These are phyloP conservation scores for Hymenoscyphus repandus DNA, from an alignment of 2,329 filamentous ascomycete species.

Conservation along the genomic window DNA sequence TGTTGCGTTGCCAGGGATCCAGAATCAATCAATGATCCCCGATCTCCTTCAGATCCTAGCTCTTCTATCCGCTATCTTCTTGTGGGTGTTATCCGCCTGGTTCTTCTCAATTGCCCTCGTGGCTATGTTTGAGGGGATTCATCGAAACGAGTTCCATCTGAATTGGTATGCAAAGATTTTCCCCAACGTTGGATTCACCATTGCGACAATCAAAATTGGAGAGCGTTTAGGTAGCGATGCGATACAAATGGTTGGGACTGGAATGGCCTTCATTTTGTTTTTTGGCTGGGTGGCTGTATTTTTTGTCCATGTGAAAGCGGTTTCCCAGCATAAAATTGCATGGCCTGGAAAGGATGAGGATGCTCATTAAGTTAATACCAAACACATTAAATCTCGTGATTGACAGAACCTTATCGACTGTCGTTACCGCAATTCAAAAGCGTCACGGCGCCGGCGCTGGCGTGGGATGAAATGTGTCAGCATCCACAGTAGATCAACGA, in stretches of 20 bases:
- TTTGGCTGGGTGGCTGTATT: constrained; percentile 32
- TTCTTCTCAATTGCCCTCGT: constrained; percentile 41
- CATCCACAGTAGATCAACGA: too few species aligned
- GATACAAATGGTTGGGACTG: constrained; percentile 35
- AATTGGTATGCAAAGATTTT: constrained; percentile 62
- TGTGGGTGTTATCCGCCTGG: constrained; percentile 59
- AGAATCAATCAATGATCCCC: constrained; percentile 35
- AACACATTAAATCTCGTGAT: too few species aligned
- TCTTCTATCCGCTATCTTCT: constrained; percentile 43
- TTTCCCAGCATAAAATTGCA: constrained; percentile 26
- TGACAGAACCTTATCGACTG: too few species aligned
- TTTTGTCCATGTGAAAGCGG: constrained; percentile 25
- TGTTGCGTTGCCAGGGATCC: constrained; percentile 37
- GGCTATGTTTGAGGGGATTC: constrained; percentile 32
- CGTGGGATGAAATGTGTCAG: too few species aligned
- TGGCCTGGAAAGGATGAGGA: constrained; percentile 32
- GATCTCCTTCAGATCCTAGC: constrained; percentile 31
- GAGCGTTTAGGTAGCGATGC: constrained; percentile 40
- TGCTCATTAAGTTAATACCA: constrained; percentile 17
- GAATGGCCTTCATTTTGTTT: constrained; percentile 43
- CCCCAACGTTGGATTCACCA: constrained; percentile 53
- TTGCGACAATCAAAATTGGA: constrained; percentile 50
- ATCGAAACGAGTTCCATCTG: constrained; percentile 50
- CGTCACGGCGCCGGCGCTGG: too few species aligned
- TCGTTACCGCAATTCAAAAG: too few species aligned